Evolutionary conservation across 805 yeast genomes (phyloP).

Genomic region (Nakazawaea laoshanensis): DNA sequence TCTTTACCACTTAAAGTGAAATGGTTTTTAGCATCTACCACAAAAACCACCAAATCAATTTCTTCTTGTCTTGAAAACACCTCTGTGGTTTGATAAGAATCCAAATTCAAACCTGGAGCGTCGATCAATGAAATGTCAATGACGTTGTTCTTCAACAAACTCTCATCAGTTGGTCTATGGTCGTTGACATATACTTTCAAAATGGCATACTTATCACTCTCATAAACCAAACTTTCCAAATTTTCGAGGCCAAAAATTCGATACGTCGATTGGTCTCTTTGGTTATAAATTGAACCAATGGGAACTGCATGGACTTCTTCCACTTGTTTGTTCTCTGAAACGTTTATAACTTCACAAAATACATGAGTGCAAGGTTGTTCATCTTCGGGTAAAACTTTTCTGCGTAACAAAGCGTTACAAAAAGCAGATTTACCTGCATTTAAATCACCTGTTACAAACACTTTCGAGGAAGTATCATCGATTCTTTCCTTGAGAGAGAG

Average conservation of each 20-base stretch:
- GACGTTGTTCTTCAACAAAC: constrained; percentile 79
- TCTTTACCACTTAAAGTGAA: constrained; percentile 92
- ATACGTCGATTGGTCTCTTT: constrained; percentile 58
- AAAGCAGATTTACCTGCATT: constrained; percentile 96
- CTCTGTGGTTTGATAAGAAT: constrained; percentile 88
- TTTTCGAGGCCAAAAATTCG: constrained; percentile 43
- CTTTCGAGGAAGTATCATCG: constrained; percentile 88
- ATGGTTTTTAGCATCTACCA: constrained; percentile 93
- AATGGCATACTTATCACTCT: constrained; percentile 61
- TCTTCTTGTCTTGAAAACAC: constrained; percentile 95
- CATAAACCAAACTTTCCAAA: constrained; percentile 63
- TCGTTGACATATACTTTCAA: constrained; percentile 81
- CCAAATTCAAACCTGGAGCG: constrained; percentile 95
- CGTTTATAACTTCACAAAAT: constrained; percentile 90
- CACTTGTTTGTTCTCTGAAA: constrained; percentile 57
- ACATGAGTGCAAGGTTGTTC: constrained; percentile 97
- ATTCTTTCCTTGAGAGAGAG: constrained; percentile 69
- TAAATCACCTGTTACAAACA: constrained; percentile 92
- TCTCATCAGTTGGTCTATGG: constrained; percentile 53
- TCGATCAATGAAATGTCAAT: constrained; percentile 90
- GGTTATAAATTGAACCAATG: constrained; percentile 41
- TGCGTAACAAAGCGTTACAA: constrained; percentile 79
- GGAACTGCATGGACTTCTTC: constrained; percentile 94
- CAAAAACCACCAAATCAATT: constrained; percentile 92
- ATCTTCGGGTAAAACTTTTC: constrained; percentile 83